Evolutionary conservation across 2,329 filamentous ascomycete species (phyloP), one percentile per base, ranked within the genome.

Genomic region (Dactylellina leptospora): DNA sequence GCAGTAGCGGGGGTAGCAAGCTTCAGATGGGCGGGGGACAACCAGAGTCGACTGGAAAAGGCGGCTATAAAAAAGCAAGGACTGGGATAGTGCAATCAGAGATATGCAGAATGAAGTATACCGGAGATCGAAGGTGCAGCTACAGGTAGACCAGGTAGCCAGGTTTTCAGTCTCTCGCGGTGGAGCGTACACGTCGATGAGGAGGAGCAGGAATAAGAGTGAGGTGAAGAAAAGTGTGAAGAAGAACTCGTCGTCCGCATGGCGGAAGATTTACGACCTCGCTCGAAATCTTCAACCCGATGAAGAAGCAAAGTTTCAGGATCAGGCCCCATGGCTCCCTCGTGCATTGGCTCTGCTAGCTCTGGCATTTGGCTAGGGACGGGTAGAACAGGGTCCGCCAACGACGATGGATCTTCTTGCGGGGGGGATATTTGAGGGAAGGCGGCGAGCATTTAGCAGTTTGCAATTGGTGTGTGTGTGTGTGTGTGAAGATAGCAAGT

Each of bases 121-220:
- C 53, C 59, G 59, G 55, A 72, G 47, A 64, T 72, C 59, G 68
- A 72, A 38, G 22, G 48, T 72, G 68, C 68, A 72, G 68, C 53
- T 51, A 40, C 53, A 59, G 51, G 38, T 63, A 23, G 13, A 30
- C 56, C 30, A 45, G 40, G 44, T 44, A 55, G 51, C 58, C 58
- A 58, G 58, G 56, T 63, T 64, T 44, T 55, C 68, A 64, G 47
- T n/a, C n/a, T n/a, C n/a, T n/a, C n/a, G n/a, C n/a, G 47, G 59
- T 48, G 53, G 59, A 64, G 58, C 42, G 53, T 30, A 54, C 59
- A 63, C 54, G 44, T 58, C 59, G 53, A 55, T 18, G 56, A 71
- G 50, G 48, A 61, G 50, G 28, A 53, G 44, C 30, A 45, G 30
- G 30, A 33, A 13, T 6, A 33, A 13, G 30, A 33, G 13, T 6